These are phyloP conservation scores for Aethionema arabicum DNA, from an alignment of 345 rosid genomes.

Conservation along the genomic window DNA sequence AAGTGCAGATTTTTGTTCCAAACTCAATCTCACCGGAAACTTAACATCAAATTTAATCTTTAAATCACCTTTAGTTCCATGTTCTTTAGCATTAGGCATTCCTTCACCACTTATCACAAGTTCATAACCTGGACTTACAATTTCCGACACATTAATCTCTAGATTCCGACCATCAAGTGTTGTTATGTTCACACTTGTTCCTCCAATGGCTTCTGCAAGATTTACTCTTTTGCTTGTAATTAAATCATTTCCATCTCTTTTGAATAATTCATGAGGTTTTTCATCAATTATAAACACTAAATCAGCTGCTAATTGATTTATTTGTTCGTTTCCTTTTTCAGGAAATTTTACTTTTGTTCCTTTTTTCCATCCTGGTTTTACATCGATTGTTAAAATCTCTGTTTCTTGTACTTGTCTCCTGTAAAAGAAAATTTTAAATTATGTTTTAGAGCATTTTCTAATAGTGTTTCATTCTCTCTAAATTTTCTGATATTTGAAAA, in stretches of 20 bases:
- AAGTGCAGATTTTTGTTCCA: conserved; percentile 74
- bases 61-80: conserved; percentile 68
- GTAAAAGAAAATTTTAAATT: conserved; percentile 4
- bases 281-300: conserved; percentile 85
- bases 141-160: conserved; percentile 59
- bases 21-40: conserved; percentile 70
- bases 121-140: conserved; percentile 82
- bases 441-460: too few species aligned
- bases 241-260: conserved; percentile 86
- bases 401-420: conserved; percentile 75
- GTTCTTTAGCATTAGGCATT: conserved; percentile 89
- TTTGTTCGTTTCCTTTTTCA: conserved; percentile 90
- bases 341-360: conserved; percentile 94
- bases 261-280: conserved; percentile 66
- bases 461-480: too few species aligned
- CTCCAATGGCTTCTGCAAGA: conserved; percentile 85
- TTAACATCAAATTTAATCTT: conserved; percentile 80
- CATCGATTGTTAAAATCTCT: conserved; percentile 80
- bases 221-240: conserved; percentile 51
- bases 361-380: conserved; percentile 98
- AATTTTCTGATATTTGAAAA: too few species aligned
- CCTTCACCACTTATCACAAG: conserved; percentile 76
- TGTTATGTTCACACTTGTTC: conserved; percentile 60
- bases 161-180: conserved; percentile 69
- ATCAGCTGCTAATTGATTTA: conserved; percentile 88